Conservation (phyloP, 2,329 filamentous ascomycete genomes). For the Aspergillus sp. region DNA sequence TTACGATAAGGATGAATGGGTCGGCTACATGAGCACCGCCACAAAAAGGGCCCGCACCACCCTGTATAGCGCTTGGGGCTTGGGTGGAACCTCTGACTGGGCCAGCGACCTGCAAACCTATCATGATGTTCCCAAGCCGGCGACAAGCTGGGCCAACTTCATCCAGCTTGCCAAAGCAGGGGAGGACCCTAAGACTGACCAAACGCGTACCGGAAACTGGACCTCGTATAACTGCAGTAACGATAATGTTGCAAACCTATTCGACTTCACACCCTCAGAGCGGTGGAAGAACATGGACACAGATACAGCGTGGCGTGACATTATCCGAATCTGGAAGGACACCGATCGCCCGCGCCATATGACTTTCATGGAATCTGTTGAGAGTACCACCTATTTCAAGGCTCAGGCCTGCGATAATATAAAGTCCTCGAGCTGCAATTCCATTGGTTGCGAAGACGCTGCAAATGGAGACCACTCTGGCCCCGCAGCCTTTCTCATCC, state of each 20-base stretch:
- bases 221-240: background rate
- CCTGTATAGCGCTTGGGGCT: background rate
- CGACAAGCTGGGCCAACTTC: background rate
- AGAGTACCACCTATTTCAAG: background rate
- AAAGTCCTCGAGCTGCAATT: background rate
- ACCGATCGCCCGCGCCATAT: background rate
- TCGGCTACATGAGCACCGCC: background rate
- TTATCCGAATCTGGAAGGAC: background rate
- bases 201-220: background rate
- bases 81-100: background rate
- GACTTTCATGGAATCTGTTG: background rate
- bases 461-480: background rate
- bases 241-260: background rate
- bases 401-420: fast-evolving
- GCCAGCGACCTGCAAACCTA: background rate
- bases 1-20: background rate
- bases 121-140: background rate
- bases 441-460: background rate
- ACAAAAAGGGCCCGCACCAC: background rate
- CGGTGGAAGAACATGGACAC: background rate
- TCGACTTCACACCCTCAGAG: background rate
- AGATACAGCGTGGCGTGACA: background rate
- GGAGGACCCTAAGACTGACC: background rate
- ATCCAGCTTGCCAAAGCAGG: background rate
- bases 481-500: background rate